Evolutionary conservation across 2,329 filamentous ascomycete species (phyloP).

Genomic region (Hypomyces perniciosus): DNA sequence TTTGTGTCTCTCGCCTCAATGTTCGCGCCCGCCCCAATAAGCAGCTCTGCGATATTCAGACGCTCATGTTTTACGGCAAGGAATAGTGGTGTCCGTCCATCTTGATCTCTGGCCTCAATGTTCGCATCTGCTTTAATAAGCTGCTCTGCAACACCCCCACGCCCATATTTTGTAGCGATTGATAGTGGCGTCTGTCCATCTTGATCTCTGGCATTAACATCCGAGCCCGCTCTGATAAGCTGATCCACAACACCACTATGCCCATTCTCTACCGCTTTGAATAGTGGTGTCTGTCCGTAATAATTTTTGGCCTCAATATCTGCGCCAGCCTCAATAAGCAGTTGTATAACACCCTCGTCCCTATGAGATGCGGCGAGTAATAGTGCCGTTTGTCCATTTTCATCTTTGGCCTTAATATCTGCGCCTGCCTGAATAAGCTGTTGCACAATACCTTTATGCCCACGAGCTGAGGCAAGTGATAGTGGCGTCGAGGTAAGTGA

Average conservation of each 20-base stretch:
- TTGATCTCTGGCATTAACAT: not conserved
- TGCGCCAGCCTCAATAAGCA: not conserved
- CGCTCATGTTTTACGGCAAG: not conserved
- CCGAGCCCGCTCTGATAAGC: not conserved
- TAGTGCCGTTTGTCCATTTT: not conserved
- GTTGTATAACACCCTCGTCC: not conserved
- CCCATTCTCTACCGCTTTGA: not conserved
- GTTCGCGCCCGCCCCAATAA: not conserved
- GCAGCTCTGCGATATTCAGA: not conserved
- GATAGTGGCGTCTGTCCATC: not conserved
- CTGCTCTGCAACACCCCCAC: not conserved
- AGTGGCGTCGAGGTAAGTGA: not conserved
- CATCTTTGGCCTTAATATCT: not conserved
- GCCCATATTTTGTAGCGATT: not conserved
- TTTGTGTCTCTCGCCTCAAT: too few species aligned
- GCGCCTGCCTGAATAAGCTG: not conserved
- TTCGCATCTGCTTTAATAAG: conserved; percentile 1
- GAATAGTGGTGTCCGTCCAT: not conserved
- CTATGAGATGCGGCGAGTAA: not conserved
- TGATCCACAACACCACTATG: not conserved
- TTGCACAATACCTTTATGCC: not conserved
- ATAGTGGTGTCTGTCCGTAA: not conserved
- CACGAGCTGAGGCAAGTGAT: not conserved
- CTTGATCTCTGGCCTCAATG: not conserved
- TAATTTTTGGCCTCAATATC: not conserved